Base-by-base conservation (phyloP, 352 stramenopile genomes). In the Poterioochromonas sp. region DNA sequence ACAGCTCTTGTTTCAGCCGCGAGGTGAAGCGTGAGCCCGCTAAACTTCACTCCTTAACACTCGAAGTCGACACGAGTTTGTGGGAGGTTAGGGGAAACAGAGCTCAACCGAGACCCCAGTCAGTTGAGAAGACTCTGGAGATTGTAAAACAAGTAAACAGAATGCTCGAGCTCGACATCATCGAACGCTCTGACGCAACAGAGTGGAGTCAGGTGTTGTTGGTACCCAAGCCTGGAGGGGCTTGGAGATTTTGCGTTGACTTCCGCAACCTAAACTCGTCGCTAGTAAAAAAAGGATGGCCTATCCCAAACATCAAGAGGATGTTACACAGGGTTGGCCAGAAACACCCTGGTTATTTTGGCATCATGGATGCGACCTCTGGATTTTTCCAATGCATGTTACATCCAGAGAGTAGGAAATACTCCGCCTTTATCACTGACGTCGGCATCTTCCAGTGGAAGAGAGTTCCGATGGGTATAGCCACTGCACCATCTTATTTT, bases 271-370 rank as follows among this genome's bases (percentile, higher is more conserved):
- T 44, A 2, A 71, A 44, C 63, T n/a, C 29, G 39, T n/a, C n/a
- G n/a, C n/a, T n/a, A n/a, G 15, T 68, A 32, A 35, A 15, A 5
- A 39, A 68, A 15, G 32, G 5, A 3, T 71, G 63, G 63, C 37
- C 63, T 26, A 71, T 71, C 11, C 63, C 63, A n/a, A 71, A 71
- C 37, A 71, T 71, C 40, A 47, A 71, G n/a, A n/a, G 15, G 15
- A 15, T 47, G 32, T 49, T 71, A 51, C 11, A 47, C 1, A 11
- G 11, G 20, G 8, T 71, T 41, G 63, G 37, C 8, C 8, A 71
- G 32, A 8, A 29, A 11, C 11, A 43, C 15, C 35, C 63, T 32
- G 15, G 32, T 3, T 47, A 41, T 32, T 71, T 71, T 71, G 63
- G 3, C 29, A 43, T 47, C 15, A 35, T 68, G 15, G 58, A 68